Evolutionary conservation across 306 rosid genomes (phyloP).

Genomic region (Amphicarpaea edgeworthii): DNA sequence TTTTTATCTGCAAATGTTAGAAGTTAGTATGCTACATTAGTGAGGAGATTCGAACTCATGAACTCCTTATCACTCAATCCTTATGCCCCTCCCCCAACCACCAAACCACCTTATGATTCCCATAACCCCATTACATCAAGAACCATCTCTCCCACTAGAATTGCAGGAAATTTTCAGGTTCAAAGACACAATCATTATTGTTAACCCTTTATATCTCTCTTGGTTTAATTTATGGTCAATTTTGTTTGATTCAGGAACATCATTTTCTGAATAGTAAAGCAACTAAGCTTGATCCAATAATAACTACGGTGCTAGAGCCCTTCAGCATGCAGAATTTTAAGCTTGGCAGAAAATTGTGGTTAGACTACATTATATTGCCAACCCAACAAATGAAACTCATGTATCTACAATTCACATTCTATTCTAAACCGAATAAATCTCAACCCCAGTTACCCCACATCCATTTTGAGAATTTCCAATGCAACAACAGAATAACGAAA

Average conservation of each 20-base stretch:
- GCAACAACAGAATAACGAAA: not conserved
- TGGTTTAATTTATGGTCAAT: not conserved
- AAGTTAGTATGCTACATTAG: too few species aligned
- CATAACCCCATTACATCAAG: not conserved
- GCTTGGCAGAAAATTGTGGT: not conserved
- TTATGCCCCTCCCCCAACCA: too few species aligned
- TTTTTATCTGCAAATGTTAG: too few species aligned
- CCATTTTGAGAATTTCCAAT: constrained; percentile 5
- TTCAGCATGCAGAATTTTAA: constrained; percentile 11
- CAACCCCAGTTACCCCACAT: not conserved
- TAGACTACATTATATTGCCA: constrained; percentile 6
- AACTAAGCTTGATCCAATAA: not conserved
- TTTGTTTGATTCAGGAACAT: constrained; percentile 17
- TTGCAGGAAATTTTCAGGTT: not conserved
- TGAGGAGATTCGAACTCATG: too few species aligned
- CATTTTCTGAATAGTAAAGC: not conserved
- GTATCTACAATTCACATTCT: not conserved
- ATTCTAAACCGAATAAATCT: not conserved
- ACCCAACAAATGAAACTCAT: not conserved
- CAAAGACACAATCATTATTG: not conserved
- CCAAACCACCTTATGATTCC: too few species aligned
- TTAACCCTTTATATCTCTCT: not conserved
- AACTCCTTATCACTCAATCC: too few species aligned
- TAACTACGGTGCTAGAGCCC: not conserved
- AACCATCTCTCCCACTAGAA: constrained; percentile 8